Evolutionary conservation across 1,139 yeast genomes (phyloP), one percentile per base, ranked within the genome.

Genomic region (Pichia sp.): DNA sequence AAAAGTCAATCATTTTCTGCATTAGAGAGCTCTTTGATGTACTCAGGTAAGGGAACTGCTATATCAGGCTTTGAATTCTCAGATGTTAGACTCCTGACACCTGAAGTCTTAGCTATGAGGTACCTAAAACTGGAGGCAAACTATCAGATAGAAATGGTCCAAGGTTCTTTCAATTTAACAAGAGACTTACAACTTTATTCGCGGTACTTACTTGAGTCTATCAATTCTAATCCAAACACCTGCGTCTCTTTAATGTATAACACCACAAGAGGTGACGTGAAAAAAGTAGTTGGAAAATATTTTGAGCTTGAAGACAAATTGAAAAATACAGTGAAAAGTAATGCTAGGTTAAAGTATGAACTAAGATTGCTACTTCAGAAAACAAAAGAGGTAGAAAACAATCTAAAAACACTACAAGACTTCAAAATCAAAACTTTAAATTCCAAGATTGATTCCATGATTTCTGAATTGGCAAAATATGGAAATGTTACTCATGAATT

Each of bases 311-410:
- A 60, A 44, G 66, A 66, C 31, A 85, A 80, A 57, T 70, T 86
- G 56, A 71, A 73, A 40, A 91, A 86, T 54, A 74, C 89, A 44
- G 82, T 82, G 37, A 81, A 87, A 1, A 73, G 85, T 42, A 81
- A 87, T 34, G 93, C 96, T 23, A 74, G 95, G 57, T 72, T 93
- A 53, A 79, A 83, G 51, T 93, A 91, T 66, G 96, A 93, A 63
- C 76, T 89, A 25, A 71, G 95, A 52, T 76, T 88, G 48, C 74
- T 93, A 22, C 78, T 78, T 41, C 82, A 84, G 51, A 81, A 93
- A 60, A 78, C 91, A 52, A 80, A 83, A 52, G 98, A 93, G 63
- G 83, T 90, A 25, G 96, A 88, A 59, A 89, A 86, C 41, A 80
- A 85, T 52, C 66, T 74, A 31, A 62, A 61, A 45, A 59, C 71